A percentile compares a stretch with the other conserved stretches of the same genome.
phyloP scores from a whole-genome alignment of 768 basidiomycete species.

The Leucogyrophana mollusca region DNA sequence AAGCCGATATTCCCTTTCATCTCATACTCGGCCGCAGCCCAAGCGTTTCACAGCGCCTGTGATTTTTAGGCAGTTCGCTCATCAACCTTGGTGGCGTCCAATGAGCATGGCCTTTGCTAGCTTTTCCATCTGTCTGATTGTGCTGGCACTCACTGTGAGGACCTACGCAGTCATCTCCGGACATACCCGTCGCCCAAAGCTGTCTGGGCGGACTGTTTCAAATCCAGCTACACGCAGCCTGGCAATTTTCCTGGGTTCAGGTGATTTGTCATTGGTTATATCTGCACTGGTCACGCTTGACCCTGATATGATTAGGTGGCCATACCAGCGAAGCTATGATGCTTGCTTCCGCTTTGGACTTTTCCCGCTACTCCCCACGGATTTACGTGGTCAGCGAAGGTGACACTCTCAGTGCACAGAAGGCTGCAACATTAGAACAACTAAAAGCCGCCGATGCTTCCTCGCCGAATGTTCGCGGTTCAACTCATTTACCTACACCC shows the following conservation, averaged over 20 bases:
- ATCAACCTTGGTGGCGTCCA: no score
- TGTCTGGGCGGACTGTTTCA: constrained; percentile 8
- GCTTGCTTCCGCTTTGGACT: constrained; percentile 71
- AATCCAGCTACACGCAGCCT: constrained; percentile 41
- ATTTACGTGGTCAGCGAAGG: constrained; percentile 82
- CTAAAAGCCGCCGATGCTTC: constrained; percentile 12
- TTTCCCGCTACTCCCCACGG: constrained; percentile 70
- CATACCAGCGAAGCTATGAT: constrained; percentile 88
- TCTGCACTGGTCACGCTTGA: constrained; percentile 4
- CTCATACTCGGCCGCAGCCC: no score
- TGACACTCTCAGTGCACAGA: constrained; percentile 73
- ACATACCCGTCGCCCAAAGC: constrained; percentile 14
- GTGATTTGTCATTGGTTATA: constrained; percentile 38
- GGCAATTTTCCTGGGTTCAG: constrained; percentile 93
- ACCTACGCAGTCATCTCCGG: constrained; percentile 16
- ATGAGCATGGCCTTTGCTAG: not conserved
- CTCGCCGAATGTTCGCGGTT: constrained; percentile 16
- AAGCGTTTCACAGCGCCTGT: no score
- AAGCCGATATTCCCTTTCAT: no score
- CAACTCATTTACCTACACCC: no score
- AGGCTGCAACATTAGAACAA: constrained; percentile 66
- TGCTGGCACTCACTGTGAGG: constrained; percentile 5
- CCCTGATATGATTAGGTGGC: constrained; percentile 59
- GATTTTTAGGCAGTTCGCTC: no score
- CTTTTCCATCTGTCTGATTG: not conserved